phyloP scores from a whole-genome alignment of 1,139 yeast species.

The Candida labiduridarum region DNA sequence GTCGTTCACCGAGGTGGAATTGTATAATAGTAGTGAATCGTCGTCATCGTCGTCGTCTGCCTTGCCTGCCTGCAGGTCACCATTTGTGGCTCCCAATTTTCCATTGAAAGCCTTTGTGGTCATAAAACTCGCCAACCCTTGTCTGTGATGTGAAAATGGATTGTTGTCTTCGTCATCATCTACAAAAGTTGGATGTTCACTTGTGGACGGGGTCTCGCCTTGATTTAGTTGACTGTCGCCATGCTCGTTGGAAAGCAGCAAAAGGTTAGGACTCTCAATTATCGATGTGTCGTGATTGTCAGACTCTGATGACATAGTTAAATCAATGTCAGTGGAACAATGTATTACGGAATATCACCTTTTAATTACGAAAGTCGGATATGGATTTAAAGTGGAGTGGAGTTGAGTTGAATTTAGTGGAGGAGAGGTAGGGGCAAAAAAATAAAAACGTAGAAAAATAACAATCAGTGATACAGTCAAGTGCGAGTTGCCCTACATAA shows the following conservation, averaged over 20 bases:
- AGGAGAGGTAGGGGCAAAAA: slow-evolving; percentile 1
- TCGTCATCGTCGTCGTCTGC: slow-evolving; percentile 18
- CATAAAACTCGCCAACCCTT: slow-evolving; percentile 33
- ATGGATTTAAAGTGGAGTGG: neutral
- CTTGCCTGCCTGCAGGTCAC: slow-evolving; percentile 4
- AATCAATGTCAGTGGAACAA: neutral
- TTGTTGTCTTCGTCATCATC: slow-evolving; percentile 52
- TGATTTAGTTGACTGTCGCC: neutral
- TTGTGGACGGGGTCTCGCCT: neutral
- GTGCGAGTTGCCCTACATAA: neutral
- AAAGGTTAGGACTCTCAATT: slow-evolving; percentile 1
- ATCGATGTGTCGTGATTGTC: neutral
- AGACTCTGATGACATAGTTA: neutral
- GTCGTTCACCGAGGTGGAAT: slow-evolving; percentile 16
- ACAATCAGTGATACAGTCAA: neutral
- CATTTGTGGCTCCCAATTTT: slow-evolving; percentile 10
- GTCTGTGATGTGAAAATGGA: slow-evolving; percentile 42
- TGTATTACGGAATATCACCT: too few relatives aligned
- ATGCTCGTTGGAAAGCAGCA: neutral
- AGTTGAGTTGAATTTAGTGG: neutral
- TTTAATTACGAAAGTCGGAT: too few relatives aligned
- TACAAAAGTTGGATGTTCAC: slow-evolving; percentile 7
- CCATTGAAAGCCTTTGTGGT: slow-evolving; percentile 13
- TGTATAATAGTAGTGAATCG: slow-evolving; percentile 33
- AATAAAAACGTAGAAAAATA: neutral